Conservation (phyloP, 2,329 filamentous ascomycete genomes). For the Ceratocystis cacaofunesta region DNA sequence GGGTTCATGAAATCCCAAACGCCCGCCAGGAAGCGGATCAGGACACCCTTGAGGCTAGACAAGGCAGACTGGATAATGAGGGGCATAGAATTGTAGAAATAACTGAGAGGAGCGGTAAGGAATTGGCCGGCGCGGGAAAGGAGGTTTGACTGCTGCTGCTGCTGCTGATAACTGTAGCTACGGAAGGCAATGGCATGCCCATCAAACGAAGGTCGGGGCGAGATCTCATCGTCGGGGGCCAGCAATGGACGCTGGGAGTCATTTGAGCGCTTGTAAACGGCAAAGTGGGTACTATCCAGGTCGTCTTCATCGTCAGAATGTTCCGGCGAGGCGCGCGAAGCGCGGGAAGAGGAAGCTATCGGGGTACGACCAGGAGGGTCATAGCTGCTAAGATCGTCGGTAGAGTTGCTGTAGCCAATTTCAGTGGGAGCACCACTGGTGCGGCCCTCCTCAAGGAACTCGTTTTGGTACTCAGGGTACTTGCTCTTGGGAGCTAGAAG, state of each 20-base stretch:
- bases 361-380: constrained; percentile 43
- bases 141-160: neutral
- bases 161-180: constrained; percentile 1
- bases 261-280: constrained; percentile 8
- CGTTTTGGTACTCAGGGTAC: constrained; percentile 48
- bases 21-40: constrained; percentile 40
- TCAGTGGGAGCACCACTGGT: constrained; percentile 33
- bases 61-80: neutral
- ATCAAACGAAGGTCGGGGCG: neutral
- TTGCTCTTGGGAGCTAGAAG: constrained; percentile 72
- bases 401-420: constrained; percentile 26
- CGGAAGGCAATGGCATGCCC: neutral
- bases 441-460: constrained; percentile 29
- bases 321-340: constrained; percentile 34
- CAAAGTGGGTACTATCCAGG: constrained; percentile 14
- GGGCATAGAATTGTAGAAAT: neutral
- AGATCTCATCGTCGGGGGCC: neutral
- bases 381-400: constrained; percentile 34
- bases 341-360: constrained; percentile 34
- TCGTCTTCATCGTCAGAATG: constrained; percentile 36
- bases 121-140: neutral
- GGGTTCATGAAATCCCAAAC: constrained; percentile 96
- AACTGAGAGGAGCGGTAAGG: neutral
- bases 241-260: constrained; percentile 12
- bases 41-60: neutral